These are phyloP conservation scores for Pestalotiopsis sp. DNA, from an alignment of 2,329 filamentous ascomycete genomes.

Conservation along the genomic window DNA sequence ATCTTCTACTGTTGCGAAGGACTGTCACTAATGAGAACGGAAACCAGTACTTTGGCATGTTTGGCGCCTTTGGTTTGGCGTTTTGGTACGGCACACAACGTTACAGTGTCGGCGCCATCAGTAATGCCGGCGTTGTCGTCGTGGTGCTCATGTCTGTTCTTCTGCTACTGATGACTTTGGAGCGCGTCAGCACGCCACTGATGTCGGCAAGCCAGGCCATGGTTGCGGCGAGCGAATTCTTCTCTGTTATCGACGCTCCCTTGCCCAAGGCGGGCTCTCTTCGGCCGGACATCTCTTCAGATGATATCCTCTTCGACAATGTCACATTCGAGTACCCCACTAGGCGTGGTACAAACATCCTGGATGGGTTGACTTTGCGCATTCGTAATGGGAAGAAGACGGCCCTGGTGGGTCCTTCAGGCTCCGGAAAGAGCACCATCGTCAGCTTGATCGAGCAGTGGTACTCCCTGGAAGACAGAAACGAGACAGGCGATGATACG, in stretches of 20 bases:
- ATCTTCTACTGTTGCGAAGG: background rate
- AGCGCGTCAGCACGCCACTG: slow-evolving; percentile 56
- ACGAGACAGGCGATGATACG: slow-evolving; percentile 17
- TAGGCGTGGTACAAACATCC: slow-evolving; percentile 60
- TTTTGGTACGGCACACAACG: slow-evolving; percentile 41
- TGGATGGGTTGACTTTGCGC: slow-evolving; percentile 56
- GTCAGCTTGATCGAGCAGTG: slow-evolving; percentile 69
- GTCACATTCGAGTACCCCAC: slow-evolving; percentile 71
- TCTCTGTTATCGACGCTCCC: slow-evolving; percentile 42
- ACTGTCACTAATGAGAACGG: background rate
- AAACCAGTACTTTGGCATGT: background rate
- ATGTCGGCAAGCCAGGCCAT: slow-evolving; percentile 56
- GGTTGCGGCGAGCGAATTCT: slow-evolving; percentile 56
- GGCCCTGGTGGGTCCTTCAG: slow-evolving; percentile 71
- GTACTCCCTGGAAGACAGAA: slow-evolving; percentile 60
- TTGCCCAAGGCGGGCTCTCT: slow-evolving; percentile 27
- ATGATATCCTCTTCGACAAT: slow-evolving; percentile 45
- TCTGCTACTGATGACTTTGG: slow-evolving; percentile 55
- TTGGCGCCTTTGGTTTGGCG: slow-evolving; percentile 42
- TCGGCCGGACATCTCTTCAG: slow-evolving; percentile 37
- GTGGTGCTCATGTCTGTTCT: slow-evolving; percentile 58
- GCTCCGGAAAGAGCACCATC: slow-evolving; percentile 72
- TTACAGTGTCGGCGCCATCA: slow-evolving; percentile 43
- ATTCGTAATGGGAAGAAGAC: slow-evolving; percentile 66
- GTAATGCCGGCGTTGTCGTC: slow-evolving; percentile 52